Conservation (phyloP, 1,139 yeast species). For the Kazachstania sp. region DNA sequence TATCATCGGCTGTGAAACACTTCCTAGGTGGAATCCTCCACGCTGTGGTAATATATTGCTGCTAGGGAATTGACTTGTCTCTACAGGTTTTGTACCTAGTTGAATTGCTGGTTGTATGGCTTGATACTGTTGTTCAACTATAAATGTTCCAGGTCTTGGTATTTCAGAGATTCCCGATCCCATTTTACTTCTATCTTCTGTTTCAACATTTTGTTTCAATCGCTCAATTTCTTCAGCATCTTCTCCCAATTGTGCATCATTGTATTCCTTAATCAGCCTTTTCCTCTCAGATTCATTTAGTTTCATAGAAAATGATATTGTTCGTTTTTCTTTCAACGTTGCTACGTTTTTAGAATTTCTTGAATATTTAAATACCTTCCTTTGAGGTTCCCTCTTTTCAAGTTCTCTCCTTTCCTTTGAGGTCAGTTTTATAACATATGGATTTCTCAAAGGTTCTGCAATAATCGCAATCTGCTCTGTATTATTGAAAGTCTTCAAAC, state of each 20-base stretch:
- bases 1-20: no score
- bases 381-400: slow-evolving; percentile 10
- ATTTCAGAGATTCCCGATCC: no score
- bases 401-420: slow-evolving; percentile 17
- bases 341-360: slow-evolving; percentile 17
- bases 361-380: slow-evolving; percentile 11
- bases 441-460: slow-evolving; percentile 26
- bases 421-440: slow-evolving; percentile 21
- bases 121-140: no score
- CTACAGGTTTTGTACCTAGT: no score
- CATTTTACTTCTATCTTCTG: no score
- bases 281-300: neutral
- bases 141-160: no score
- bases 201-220: neutral
- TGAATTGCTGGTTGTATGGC: no score
- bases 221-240: neutral
- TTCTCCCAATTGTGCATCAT: neutral
- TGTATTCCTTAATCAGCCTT: neutral
- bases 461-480: slow-evolving; percentile 20
- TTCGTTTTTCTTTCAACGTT: slow-evolving; percentile 5
- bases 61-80: no score
- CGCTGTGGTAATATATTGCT: no score
- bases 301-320: slow-evolving; percentile 13
- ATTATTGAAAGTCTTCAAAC: slow-evolving; percentile 7
- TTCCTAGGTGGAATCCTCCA: no score